Evolutionary conservation across 805 yeast species (phyloP).

Genomic region (Yamadazyma insecticola): DNA sequence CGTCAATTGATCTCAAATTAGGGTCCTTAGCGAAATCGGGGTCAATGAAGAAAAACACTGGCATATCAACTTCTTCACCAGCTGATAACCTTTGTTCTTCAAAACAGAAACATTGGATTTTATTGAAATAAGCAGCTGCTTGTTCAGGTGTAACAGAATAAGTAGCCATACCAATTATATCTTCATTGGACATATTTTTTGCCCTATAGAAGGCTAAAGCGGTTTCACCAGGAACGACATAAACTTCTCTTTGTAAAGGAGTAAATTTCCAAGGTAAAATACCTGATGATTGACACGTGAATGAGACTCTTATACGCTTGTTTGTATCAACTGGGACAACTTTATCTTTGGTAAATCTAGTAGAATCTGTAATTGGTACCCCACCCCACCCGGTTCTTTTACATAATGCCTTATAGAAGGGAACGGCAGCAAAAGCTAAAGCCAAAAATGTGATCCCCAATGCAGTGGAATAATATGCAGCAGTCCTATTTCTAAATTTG

Average conservation of each 20-base stretch:
- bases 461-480: slow-evolving; percentile 64
- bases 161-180: slow-evolving; percentile 97
- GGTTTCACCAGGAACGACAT: slow-evolving; percentile 94
- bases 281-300: slow-evolving; percentile 89
- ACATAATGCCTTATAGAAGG: slow-evolving; percentile 86
- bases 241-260: slow-evolving; percentile 92
- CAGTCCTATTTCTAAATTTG: slow-evolving; percentile 44
- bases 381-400: slow-evolving; percentile 97
- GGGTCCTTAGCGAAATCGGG: slow-evolving; percentile 51
- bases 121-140: slow-evolving; percentile 93
- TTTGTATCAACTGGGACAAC: slow-evolving; percentile 83
- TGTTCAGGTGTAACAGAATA: slow-evolving; percentile 95
- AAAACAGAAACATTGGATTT: slow-evolving; percentile 96
- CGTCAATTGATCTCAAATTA: slow-evolving; percentile 83
- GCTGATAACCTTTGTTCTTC: slow-evolving; percentile 93
- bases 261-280: slow-evolving; percentile 91
- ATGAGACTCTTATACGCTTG: slow-evolving; percentile 74
- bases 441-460: slow-evolving; percentile 68
- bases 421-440: slow-evolving; percentile 85
- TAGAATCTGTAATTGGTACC: slow-evolving; percentile 80
- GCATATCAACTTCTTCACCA: slow-evolving; percentile 99
- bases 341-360: slow-evolving; percentile 80
- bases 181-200: slow-evolving; percentile 76
- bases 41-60: slow-evolving; percentile 59
- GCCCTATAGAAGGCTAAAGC: slow-evolving; percentile 96